phyloP scores from a whole-genome alignment of 768 basidiomycete genomes.

The Suillus decipiens region DNA sequence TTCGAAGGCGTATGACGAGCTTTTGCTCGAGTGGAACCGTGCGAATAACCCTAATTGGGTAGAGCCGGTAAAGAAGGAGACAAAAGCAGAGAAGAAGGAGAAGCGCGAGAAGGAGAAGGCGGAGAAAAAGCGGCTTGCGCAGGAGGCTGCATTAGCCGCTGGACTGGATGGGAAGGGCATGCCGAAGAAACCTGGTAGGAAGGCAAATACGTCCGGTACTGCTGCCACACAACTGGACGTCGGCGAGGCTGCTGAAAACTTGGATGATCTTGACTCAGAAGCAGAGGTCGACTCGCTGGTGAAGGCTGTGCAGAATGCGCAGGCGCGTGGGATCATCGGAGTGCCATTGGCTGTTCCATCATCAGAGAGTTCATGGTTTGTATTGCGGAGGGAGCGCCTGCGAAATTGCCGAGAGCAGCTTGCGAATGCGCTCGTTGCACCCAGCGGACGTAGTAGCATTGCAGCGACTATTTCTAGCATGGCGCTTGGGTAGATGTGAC shows the following conservation, averaged over 20 bases:
- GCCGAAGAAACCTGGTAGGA: conserved; percentile 56
- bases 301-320: conserved; percentile 56
- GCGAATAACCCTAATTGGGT: conserved; percentile 86
- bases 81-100: conserved; percentile 86
- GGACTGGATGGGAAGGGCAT: conserved; percentile 65
- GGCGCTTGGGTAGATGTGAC: conserved; percentile 1
- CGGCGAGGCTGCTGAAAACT: conserved; percentile 66
- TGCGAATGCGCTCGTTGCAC: conserved; percentile 46
- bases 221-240: conserved; percentile 53
- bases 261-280: conserved; percentile 83
- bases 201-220: conserved; percentile 43
- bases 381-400: conserved; percentile 67
- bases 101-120: conserved; percentile 78
- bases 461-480: conserved; percentile 7
- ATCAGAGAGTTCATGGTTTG: conserved; percentile 81
- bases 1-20: conserved; percentile 78
- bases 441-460: conserved; percentile 24
- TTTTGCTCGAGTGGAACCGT: conserved; percentile 90
- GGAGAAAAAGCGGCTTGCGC: conserved; percentile 76
- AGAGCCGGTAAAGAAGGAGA: conserved; percentile 84
- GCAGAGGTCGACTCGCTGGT: conserved; percentile 79
- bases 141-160: conserved; percentile 66
- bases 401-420: conserved; percentile 59
- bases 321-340: conserved; percentile 58
- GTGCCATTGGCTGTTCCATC: conserved; percentile 71